phyloP scores from a whole-genome alignment of 139 green algal species.

The Dunaliella sp. region DNA sequence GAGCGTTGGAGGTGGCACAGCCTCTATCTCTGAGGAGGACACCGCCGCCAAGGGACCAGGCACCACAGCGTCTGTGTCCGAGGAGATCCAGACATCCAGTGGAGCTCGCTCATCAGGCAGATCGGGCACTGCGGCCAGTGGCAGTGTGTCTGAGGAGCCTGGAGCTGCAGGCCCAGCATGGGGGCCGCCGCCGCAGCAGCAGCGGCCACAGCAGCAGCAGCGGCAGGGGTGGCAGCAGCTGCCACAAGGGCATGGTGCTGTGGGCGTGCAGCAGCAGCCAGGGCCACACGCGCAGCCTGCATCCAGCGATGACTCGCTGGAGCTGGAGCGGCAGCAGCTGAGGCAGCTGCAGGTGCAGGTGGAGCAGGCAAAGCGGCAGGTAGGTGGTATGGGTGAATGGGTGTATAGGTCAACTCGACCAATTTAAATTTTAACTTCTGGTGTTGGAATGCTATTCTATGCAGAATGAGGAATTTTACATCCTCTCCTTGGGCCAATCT shows the following conservation, averaged over 20 bases:
- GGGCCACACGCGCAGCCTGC: too few relatives aligned
- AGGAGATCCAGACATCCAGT: background rate
- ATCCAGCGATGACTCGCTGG: background rate
- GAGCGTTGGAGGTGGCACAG: background rate
- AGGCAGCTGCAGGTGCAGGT: slow-evolving; percentile 14
- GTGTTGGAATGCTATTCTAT: too few relatives aligned
- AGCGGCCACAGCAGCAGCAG: background rate
- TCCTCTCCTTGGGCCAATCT: too few relatives aligned
- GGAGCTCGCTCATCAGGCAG: background rate
- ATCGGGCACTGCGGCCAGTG: background rate
- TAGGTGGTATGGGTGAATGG: too few relatives aligned
- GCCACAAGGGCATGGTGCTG: too few relatives aligned
- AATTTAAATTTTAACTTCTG: too few relatives aligned
- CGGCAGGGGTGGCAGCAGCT: background rate
- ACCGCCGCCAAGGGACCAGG: background rate
- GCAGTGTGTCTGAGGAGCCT: background rate
- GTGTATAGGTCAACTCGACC: too few relatives aligned
- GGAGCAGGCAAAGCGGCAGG: slow-evolving; percentile 4
- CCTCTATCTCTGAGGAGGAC: slow-evolving; percentile 6
- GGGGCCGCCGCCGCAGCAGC: background rate
- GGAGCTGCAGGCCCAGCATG: background rate
- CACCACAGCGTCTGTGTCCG: background rate
- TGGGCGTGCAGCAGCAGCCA: background rate
- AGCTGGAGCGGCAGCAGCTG: slow-evolving; percentile 12
- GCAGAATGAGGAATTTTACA: too few relatives aligned